Evolutionary conservation across 495 filamentous ascomycete species (phyloP), one percentile per base, ranked within the genome.

Genomic region (Penicillium egyptiacum): DNA sequence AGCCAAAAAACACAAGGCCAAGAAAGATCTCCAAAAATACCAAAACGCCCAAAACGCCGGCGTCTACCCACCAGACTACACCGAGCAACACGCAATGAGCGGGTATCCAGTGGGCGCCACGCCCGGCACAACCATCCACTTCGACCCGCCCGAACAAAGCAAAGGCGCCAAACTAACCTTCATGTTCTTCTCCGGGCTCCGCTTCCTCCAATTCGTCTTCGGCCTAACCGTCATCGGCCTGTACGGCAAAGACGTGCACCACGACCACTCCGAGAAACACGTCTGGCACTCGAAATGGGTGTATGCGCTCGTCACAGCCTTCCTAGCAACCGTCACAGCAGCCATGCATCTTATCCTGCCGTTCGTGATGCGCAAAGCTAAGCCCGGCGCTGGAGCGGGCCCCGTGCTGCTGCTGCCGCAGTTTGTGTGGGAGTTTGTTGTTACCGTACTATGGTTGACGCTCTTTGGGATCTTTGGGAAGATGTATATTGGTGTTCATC

Each of bases 401-500:
- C 20, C 40, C 2, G 33, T 47, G 5, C 23, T 69, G 23, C 58
- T 60, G n/a, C 35, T 77, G 19, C 70, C 68, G 45, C 72, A 75
- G 50, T 90, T 89, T 70, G 77, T 69, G 37, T 91, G 88, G 89
- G 90, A 90, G 70, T 63, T 74, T 28, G 63, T 91, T 0, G 70
- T 94, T 3, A 89, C 66, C 61, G 74, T 91, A 28, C 76, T 95
- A 14, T 96, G 87, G 88, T 80, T 88, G 64, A 82, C 82, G 3
- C 77, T 94, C 40, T 96, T 96, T 71, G 91, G 90, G 22, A 64
- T 91, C 28, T 95, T 96, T 70, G 92, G 83, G 48, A 83, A 83
- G 69, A 81, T 89, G 78, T 96, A 87, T 77, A 87, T 94, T 71
- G 69, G 86, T 53, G 81, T 82, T 48, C 68, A 89, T 60, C 64